phyloP scores from a whole-genome alignment of 73 alveolate genomes.

The Effrenium voratum region DNA sequence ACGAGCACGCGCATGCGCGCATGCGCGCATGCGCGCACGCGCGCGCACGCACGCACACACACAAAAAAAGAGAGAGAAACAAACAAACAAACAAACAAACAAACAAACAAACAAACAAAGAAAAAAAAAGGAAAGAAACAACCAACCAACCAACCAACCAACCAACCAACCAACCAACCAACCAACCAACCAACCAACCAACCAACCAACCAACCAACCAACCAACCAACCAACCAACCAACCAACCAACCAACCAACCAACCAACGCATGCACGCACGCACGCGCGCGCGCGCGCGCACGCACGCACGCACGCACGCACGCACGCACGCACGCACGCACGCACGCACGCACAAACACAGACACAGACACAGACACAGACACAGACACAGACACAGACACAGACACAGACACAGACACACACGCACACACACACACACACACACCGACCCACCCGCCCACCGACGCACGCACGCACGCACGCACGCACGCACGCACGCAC shows the following conservation, averaged over 20 bases:
- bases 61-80: background rate
- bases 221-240: slow-evolving; percentile 36
- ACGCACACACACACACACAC: background rate
- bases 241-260: slow-evolving; percentile 36
- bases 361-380: background rate
- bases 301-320: background rate
- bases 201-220: slow-evolving; percentile 36
- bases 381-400: background rate
- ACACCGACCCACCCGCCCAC: background rate
- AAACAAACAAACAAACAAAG: background rate
- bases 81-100: background rate
- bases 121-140: too few relatives aligned
- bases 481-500: background rate
- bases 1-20: background rate
- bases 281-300: too few relatives aligned
- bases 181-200: slow-evolving; percentile 36
- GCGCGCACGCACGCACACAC: background rate
- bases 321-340: background rate
- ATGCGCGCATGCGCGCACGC: background rate
- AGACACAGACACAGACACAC: background rate
- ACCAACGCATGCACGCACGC: too few relatives aligned
- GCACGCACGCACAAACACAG: background rate
- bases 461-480: background rate
- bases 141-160: slow-evolving; percentile 20
- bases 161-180: slow-evolving; percentile 36